phyloP scores from a whole-genome alignment of 176 grass and related monocot species.

The Rhynchospora breviuscula region DNA sequence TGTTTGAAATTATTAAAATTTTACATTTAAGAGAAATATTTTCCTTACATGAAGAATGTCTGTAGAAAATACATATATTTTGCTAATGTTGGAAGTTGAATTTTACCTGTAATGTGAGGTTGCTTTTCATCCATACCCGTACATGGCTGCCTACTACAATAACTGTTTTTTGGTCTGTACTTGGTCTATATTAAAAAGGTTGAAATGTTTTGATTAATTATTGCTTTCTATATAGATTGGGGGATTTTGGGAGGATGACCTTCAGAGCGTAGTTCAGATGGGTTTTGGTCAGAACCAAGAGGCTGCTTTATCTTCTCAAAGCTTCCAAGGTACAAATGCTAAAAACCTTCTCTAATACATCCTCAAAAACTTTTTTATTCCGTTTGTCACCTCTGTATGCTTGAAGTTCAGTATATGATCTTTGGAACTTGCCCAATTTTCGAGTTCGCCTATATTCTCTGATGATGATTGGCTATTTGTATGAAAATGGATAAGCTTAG shows the following conservation, averaged over 20 bases:
- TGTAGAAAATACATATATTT: background rate
- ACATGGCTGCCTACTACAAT: background rate
- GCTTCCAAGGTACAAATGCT: constrained; percentile 3
- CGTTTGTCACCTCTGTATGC: background rate
- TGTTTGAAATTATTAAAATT: background rate
- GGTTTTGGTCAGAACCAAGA: constrained; percentile 41
- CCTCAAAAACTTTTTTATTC: background rate
- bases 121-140: background rate
- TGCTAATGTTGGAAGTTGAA: background rate
- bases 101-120: background rate
- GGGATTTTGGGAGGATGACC: constrained; percentile 68
- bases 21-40: background rate
- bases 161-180: background rate
- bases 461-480: background rate
- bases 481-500: background rate
- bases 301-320: constrained; percentile 27
- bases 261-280: constrained; percentile 70
- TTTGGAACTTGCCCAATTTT: background rate
- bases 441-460: background rate
- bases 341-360: background rate
- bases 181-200: background rate
- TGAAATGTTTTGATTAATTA: background rate
- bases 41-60: background rate
- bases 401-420: background rate
- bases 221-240: constrained; percentile 27